Conservation (phyloP, 805 yeast genomes). For the Yarrowia divulgata region DNA sequence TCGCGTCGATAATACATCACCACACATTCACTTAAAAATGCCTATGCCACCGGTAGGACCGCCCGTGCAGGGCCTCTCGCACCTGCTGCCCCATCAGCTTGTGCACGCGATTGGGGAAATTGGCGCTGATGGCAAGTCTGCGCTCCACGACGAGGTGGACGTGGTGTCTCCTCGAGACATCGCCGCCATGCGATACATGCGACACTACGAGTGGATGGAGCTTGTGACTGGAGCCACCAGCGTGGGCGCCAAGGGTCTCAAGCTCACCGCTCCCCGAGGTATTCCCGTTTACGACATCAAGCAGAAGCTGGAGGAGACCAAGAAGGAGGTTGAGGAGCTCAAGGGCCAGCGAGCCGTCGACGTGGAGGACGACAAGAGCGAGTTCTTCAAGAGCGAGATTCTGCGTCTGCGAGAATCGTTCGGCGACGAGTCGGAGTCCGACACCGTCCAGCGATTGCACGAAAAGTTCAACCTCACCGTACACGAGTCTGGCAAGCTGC, state of each 20-base stretch:
- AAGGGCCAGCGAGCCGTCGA: slow-evolving; percentile 43
- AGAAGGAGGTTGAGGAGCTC: slow-evolving; percentile 46
- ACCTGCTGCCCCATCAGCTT: slow-evolving; percentile 43
- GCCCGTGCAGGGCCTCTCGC: slow-evolving; percentile 42
- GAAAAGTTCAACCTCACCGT: slow-evolving; percentile 33
- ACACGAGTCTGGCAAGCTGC: slow-evolving; percentile 26
- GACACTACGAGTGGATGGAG: slow-evolving; percentile 57
- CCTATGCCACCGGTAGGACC: slow-evolving; percentile 40
- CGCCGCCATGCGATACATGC: slow-evolving; percentile 53
- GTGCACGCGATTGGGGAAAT: slow-evolving; percentile 44
- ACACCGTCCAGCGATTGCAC: slow-evolving; percentile 17
- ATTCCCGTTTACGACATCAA: slow-evolving; percentile 41
- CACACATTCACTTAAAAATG: slow-evolving; percentile 14
- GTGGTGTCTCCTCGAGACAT: slow-evolving; percentile 53
- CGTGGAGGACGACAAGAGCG: slow-evolving; percentile 42
- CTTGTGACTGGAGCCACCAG: slow-evolving; percentile 52
- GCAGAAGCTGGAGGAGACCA: slow-evolving; percentile 42
- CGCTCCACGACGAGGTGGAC: slow-evolving; percentile 51
- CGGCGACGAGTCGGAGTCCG: slow-evolving; percentile 42
- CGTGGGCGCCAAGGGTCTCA: slow-evolving; percentile 42
- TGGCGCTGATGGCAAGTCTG: slow-evolving; percentile 47
- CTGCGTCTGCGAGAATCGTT: slow-evolving; percentile 48
- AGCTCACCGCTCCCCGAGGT: slow-evolving; percentile 41
- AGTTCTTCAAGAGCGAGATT: slow-evolving; percentile 45
- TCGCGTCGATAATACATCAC: slow-evolving; percentile 35